A percentile compares a stretch with the other conserved stretches of the same genome.
These are phyloP conservation scores for Cymodocea nodosa DNA, from an alignment of 116 monocot species.

Conservation along the genomic window DNA sequence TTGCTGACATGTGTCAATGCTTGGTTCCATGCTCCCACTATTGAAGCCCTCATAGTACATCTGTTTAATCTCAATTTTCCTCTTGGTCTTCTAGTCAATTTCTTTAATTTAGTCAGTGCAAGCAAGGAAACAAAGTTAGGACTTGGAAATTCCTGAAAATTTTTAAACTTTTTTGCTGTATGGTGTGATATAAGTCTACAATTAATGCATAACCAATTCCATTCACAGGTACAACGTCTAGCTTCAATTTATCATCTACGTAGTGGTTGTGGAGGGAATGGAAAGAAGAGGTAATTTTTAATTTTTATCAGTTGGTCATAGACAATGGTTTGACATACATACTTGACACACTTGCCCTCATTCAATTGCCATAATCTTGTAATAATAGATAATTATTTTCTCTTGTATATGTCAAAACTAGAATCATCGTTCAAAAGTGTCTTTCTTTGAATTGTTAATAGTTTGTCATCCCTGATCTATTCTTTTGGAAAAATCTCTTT, in stretches of 20 bases:
- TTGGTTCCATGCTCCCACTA: too few species aligned
- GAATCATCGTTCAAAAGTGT: not conserved
- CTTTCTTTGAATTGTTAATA: not conserved
- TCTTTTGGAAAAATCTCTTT: too few species aligned
- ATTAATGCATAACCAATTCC: not conserved
- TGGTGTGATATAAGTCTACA: not conserved
- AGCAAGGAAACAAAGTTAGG: too few species aligned
- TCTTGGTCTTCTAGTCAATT: too few species aligned
- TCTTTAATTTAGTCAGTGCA: too few species aligned
- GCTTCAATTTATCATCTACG: conserved; percentile 76
- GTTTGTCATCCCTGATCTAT: not conserved
- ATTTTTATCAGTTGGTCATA: too few species aligned
- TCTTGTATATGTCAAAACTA: not conserved
- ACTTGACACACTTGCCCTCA: too few species aligned
- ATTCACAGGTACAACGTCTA: conserved; percentile 32
- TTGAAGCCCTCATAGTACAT: too few species aligned
- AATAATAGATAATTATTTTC: not conserved
- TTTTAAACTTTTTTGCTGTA: not conserved
- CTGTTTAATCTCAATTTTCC: too few species aligned
- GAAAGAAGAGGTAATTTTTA: conserved; percentile 74
- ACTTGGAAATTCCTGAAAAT: too few species aligned
- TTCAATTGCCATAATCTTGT: not conserved
- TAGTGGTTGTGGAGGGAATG: conserved; percentile 66
- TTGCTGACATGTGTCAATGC: too few species aligned
- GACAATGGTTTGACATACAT: not conserved